Evolutionary conservation across 1,284 basidiomycete species (phyloP).

Genomic region (Moesziomyces aphidis): DNA sequence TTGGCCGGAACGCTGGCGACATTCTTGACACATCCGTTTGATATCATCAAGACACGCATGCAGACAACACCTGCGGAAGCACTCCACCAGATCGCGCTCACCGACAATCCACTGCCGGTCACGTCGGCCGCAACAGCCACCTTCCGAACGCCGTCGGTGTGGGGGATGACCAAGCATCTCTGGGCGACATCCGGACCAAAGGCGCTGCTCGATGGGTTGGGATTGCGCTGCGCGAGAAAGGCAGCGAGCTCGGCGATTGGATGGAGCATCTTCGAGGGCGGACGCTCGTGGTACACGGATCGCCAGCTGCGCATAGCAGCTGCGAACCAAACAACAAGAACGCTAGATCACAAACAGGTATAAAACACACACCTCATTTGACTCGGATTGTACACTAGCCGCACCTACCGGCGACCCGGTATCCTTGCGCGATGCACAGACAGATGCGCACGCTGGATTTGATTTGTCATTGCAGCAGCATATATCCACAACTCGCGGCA

Average conservation of each 20-base stretch:
- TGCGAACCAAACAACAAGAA: not conserved
- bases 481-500: not conserved
- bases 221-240: conserved; percentile 63
- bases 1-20: conserved; percentile 64
- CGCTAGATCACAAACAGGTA: conserved; percentile 20
- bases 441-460: not conserved
- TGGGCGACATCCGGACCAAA: conserved; percentile 33
- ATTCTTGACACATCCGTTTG: conserved; percentile 65
- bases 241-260: conserved; percentile 65
- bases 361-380: conserved; percentile 3
- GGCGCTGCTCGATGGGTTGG: conserved; percentile 62
- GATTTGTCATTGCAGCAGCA: not conserved
- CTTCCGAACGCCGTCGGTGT: conserved; percentile 16
- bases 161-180: conserved; percentile 48
- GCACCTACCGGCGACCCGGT: not conserved
- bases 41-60: conserved; percentile 67
- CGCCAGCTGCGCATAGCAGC: conserved; percentile 16
- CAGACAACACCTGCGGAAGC: conserved; percentile 54
- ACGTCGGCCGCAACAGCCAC: not conserved
- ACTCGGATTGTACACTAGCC: conserved; percentile 6
- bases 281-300: conserved; percentile 46
- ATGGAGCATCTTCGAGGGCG: conserved; percentile 66
- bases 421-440: not conserved
- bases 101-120: conserved; percentile 2
- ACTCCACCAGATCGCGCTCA: conserved; percentile 18